Evolutionary conservation across 129 eudicot species (phyloP), one percentile per base, ranked within the genome.

Genomic region (Artemisia tridentata): DNA sequence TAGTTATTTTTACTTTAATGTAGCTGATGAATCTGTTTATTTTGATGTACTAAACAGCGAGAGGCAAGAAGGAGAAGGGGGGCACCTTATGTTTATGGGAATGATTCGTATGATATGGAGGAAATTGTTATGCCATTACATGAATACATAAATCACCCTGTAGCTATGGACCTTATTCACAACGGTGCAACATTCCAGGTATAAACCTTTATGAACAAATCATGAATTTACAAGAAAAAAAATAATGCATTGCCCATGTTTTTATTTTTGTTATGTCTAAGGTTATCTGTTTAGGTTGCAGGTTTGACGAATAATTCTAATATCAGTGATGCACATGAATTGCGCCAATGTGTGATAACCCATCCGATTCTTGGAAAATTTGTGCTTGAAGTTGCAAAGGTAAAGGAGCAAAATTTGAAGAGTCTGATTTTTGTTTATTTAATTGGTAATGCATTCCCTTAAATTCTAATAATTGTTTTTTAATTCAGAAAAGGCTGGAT

Each of bases 111-210:
- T 70, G 73, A 87, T 73, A 90, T 88, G 97, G 85, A 84, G 74
- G 93, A 88, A 21, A 61, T 88, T 17, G 85, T 82, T 64, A 95
- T 95, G 97, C 99, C 99, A n/a, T 78, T 95, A 59, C 86, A 82
- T 75, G 86, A 90, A 41, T 95, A 80, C 72, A 88, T 90, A 41
- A 74, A 79, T 71, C 82, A 95, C 64, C 97, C 99, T 49, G 77
- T 86, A 58, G 96, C 93, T 72, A 76, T 61, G 80, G 99, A 95
- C 63, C 80, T 95, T 65, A 78, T 95, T 78, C 97, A 90, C 79
- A 95, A 95, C 72, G 99, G 99, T 75, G 99, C 97, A 15, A 95
- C 99, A 46, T 95, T 95, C 67, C 99, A 95, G 99, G 99, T 95
- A 83, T 67, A 66, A 70, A 70, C 13, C 47, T 27, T 65, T 46